A percentile compares a stretch with the other conserved stretches of the same genome.
phyloP scores from a whole-genome alignment of 1,284 basidiomycete species.

The Hemileia vastatrix region DNA sequence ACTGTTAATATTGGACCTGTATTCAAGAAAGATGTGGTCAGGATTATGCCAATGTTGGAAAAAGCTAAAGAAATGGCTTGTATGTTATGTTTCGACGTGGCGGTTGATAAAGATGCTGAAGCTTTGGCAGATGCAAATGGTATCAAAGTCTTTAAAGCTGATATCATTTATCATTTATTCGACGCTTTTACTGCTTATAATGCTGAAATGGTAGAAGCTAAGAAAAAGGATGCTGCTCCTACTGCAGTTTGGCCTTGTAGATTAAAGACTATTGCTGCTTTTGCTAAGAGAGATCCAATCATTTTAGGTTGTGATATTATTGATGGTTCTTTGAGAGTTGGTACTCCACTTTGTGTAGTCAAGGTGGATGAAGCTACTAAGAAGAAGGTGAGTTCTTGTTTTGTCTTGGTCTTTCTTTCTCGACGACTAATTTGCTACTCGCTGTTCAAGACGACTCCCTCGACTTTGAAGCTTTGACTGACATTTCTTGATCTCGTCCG shows the following conservation, averaged over 20 bases:
- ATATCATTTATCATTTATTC: constrained; percentile 44
- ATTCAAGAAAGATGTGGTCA: constrained; percentile 42
- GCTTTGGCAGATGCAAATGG: constrained; percentile 41
- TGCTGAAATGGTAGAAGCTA: constrained; percentile 37
- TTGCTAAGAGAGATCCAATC: constrained; percentile 42
- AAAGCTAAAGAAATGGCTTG: constrained; percentile 41
- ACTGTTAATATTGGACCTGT: constrained; percentile 44
- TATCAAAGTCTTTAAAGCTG: constrained; percentile 41
- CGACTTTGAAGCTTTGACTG: too few relatives aligned
- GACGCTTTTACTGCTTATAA: constrained; percentile 42
- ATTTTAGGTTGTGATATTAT: constrained; percentile 43
- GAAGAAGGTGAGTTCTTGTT: constrained; percentile 26
- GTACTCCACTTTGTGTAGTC: constrained; percentile 40
- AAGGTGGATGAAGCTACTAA: constrained; percentile 36
- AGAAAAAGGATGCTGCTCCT: constrained; percentile 36
- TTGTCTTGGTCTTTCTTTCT: too few relatives aligned
- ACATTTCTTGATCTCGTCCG: too few relatives aligned
- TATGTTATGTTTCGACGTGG: constrained; percentile 43
- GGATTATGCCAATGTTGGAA: constrained; percentile 43
- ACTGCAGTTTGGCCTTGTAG: constrained; percentile 43
- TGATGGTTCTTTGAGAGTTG: constrained; percentile 38
- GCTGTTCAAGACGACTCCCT: too few relatives aligned
- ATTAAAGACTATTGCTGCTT: constrained; percentile 39
- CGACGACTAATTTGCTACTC: too few relatives aligned
- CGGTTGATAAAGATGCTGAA: constrained; percentile 43